phyloP scores from a whole-genome alignment of 805 yeast genomes.

The Saturnispora mendoncae region DNA sequence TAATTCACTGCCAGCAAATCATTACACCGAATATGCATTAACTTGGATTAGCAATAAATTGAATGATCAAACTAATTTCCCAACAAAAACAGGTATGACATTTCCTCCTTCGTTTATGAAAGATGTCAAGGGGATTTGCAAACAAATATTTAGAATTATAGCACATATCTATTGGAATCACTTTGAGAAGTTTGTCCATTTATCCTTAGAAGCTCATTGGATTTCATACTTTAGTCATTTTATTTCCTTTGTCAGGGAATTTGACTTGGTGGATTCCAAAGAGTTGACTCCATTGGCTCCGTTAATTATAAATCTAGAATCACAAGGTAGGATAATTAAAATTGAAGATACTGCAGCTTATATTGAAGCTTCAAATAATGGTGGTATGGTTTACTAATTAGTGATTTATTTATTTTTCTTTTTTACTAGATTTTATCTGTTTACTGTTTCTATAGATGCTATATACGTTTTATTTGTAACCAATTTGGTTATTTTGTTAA shows the following conservation, averaged over 20 bases:
- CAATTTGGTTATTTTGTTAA: too few relatives aligned
- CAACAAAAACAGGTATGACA: slow-evolving; percentile 82
- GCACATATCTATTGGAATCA: slow-evolving; percentile 94
- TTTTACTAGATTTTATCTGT: not conserved
- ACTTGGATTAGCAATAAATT: slow-evolving; percentile 85
- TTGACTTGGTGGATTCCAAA: slow-evolving; percentile 64
- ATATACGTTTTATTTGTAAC: too few relatives aligned
- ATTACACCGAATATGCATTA: slow-evolving; percentile 84
- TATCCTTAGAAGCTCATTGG: slow-evolving; percentile 95
- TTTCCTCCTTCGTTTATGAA: slow-evolving; percentile 79
- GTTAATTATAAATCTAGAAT: slow-evolving; percentile 70
- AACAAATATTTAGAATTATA: slow-evolving; percentile 91
- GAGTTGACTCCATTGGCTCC: slow-evolving; percentile 76
- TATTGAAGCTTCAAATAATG: slow-evolving; percentile 1
- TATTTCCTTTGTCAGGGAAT: slow-evolving; percentile 77
- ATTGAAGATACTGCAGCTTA: slow-evolving; percentile 10
- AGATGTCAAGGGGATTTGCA: slow-evolving; percentile 77
- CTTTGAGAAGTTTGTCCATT: slow-evolving; percentile 85
- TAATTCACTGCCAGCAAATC: slow-evolving; percentile 81
- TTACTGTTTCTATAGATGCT: not conserved
- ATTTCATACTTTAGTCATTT: slow-evolving; percentile 95
- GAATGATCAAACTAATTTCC: slow-evolving; percentile 84
- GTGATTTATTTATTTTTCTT: not conserved
- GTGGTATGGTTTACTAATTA: slow-evolving; percentile 9
- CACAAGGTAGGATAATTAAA: slow-evolving; percentile 66